Base-by-base conservation (phyloP, 2,329 filamentous ascomycete species). In the Zymoseptoria passerinii region DNA sequence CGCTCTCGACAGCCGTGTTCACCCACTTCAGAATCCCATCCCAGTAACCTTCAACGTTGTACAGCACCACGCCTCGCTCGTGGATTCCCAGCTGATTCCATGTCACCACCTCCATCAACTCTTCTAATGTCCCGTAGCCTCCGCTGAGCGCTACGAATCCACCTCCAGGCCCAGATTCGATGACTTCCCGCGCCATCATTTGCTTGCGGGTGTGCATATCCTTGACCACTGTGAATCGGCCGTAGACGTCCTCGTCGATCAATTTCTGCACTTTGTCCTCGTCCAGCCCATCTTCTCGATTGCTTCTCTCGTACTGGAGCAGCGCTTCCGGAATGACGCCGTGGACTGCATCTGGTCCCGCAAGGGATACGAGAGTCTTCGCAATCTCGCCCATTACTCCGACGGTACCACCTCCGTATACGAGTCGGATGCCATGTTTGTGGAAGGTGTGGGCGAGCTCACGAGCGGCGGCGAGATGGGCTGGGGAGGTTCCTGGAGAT, bases 41-140 rank as follows among this genome's bases (percentile, higher is more conserved):
- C 83, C 92, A 99, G 75, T 95, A 97, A 0, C 91, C 90, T 56
- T 92, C 85, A 27, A 96, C 81, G 72, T 97, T 97, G 66, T 89
- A 83, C 53, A 96, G 77, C 56, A 92, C 85, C 51, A 97, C 85
- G 2, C 88, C 89, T 53, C 82, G 80, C 66, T 80, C 81, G 75
- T 97, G 94, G 64, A 99, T 97, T 0, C 94, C 92, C 53, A 99
- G 77, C 77, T 97, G 94, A 74, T 96, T 97, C 71, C 94, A 99
- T 8, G 90, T 95, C 27, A 85, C 86, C 1, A 90, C 84, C 77
- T 95, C 90, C 74, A 96, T 91, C 71, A 99, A 81, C 80, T 99
- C 94, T 77, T 99, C 94, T 71, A 97, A 82, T 2, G 94, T 99
- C 19, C 94, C 94, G 74, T 92, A 99, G 0, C 94, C 94, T 49